Conservation (phyloP, 1,139 yeast species). For the Yamadazyma mexicana region DNA sequence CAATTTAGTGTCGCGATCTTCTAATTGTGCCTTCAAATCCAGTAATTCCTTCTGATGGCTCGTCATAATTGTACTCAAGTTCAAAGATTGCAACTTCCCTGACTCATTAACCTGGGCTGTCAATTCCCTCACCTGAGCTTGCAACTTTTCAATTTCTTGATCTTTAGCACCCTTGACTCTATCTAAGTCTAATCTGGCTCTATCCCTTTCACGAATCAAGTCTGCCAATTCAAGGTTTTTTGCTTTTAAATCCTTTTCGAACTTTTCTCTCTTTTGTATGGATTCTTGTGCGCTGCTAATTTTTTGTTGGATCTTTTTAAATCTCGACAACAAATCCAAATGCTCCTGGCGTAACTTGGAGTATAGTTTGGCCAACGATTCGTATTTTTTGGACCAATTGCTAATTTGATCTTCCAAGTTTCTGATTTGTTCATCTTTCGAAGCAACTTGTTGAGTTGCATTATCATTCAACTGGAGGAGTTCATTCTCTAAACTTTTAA, state of each 20-base stretch:
- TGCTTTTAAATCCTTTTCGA: slow-evolving; percentile 81
- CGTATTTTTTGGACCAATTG: slow-evolving; percentile 86
- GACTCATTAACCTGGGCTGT: slow-evolving; percentile 60
- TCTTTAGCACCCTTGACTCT: slow-evolving; percentile 66
- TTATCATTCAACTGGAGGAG: slow-evolving; percentile 60
- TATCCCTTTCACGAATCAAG: slow-evolving; percentile 83
- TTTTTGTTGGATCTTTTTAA: slow-evolving; percentile 83
- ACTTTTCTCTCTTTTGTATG: slow-evolving; percentile 75
- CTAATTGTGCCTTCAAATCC: slow-evolving; percentile 39
- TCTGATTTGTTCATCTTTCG: slow-evolving; percentile 73
- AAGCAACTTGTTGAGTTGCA: slow-evolving; percentile 70
- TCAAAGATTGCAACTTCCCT: slow-evolving; percentile 68
- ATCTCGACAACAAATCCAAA: slow-evolving; percentile 72
- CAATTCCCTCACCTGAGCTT: slow-evolving; percentile 64
- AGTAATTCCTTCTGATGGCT: slow-evolving; percentile 62
- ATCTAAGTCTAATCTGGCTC: slow-evolving; percentile 83
- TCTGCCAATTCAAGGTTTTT: slow-evolving; percentile 89
- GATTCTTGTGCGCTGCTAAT: slow-evolving; percentile 94
- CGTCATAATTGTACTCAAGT: slow-evolving; percentile 58
- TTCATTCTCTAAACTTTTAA: slow-evolving; percentile 79
- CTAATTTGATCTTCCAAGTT: slow-evolving; percentile 73
- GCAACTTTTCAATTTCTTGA: slow-evolving; percentile 65
- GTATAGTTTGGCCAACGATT: slow-evolving; percentile 83
- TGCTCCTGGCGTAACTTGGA: slow-evolving; percentile 93
- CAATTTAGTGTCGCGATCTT: slow-evolving; percentile 25